A percentile compares a stretch with the other conserved stretches of the same genome.
These are phyloP conservation scores for Carex parvula DNA, from an alignment of 176 grass and related monocot genomes.

Conservation along the genomic window DNA sequence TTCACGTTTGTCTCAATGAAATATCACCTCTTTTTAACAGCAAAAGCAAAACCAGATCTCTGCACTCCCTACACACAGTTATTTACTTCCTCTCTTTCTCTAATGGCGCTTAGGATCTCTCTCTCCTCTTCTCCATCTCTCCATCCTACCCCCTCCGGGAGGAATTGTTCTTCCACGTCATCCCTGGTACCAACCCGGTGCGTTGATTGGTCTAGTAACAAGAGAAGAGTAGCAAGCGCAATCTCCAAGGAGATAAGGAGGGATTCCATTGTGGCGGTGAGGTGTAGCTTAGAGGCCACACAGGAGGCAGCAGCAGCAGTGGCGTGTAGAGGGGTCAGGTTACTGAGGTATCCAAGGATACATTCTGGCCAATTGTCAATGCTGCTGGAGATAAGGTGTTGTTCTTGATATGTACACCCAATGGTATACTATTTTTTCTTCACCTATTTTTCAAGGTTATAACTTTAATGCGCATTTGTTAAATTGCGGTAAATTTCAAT, in stretches of 20 bases:
- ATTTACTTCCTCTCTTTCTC: neutral
- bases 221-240: conserved; percentile 29
- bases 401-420: conserved; percentile 98
- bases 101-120: conserved; percentile 70
- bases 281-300: conserved; percentile 54
- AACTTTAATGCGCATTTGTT: too few relatives aligned
- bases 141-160: conserved; percentile 34
- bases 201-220: conserved; percentile 14
- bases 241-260: conserved; percentile 23
- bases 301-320: conserved; percentile 28
- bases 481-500: neutral
- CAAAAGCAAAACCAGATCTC: neutral
- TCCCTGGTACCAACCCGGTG: neutral
- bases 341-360: conserved; percentile 87
- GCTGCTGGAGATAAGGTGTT: conserved; percentile 68
- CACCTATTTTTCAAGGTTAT: neutral
- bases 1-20: neutral
- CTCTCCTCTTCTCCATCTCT: conserved; percentile 61
- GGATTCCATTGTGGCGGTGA: conserved; percentile 27
- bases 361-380: conserved; percentile 90
- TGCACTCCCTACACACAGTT: neutral
- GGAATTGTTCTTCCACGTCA: conserved; percentile 30
- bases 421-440: conserved; percentile 47
- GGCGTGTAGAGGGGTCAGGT: conserved; percentile 61
- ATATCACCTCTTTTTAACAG: conserved; percentile 5